Conservation (phyloP, 2,329 filamentous ascomycete species). For the Trichoderma guizhouense region DNA sequence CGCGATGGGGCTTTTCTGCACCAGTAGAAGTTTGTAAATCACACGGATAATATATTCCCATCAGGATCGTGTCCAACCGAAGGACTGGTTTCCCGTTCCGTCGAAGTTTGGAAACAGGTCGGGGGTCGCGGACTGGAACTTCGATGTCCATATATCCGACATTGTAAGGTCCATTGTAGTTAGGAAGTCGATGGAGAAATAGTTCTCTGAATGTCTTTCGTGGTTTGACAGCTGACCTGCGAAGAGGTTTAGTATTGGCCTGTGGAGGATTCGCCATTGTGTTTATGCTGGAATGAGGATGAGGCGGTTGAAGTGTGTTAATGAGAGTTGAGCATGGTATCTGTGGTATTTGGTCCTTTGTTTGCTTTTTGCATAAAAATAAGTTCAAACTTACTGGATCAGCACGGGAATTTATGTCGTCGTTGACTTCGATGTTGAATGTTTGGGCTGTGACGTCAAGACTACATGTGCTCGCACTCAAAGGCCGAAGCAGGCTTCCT, state of each 20-base stretch:
- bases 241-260: slow-evolving; percentile 7
- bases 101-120: slow-evolving; percentile 40
- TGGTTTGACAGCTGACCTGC: slow-evolving; percentile 26
- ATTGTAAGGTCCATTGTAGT: slow-evolving; percentile 62
- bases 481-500: slow-evolving; percentile 1
- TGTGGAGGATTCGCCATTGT: background rate
- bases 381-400: background rate
- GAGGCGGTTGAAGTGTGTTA: background rate
- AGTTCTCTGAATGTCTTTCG: slow-evolving; percentile 35
- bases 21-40: slow-evolving; percentile 35
- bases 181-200: slow-evolving; percentile 50
- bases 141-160: slow-evolving; percentile 68
- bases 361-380: background rate
- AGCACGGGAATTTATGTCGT: background rate
- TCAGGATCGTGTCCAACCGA: slow-evolving; percentile 54
- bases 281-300: background rate
- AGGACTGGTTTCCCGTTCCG: slow-evolving; percentile 39
- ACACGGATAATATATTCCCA: slow-evolving; percentile 64
- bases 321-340: background rate
- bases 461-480: background rate
- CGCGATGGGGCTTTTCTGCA: slow-evolving; percentile 45
- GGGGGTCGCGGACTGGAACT: slow-evolving; percentile 48
- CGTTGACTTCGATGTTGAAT: background rate
- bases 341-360: background rate
- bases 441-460: slow-evolving; percentile 8